phyloP scores from a whole-genome alignment of 306 rosid species.

The Comarum palustre region DNA sequence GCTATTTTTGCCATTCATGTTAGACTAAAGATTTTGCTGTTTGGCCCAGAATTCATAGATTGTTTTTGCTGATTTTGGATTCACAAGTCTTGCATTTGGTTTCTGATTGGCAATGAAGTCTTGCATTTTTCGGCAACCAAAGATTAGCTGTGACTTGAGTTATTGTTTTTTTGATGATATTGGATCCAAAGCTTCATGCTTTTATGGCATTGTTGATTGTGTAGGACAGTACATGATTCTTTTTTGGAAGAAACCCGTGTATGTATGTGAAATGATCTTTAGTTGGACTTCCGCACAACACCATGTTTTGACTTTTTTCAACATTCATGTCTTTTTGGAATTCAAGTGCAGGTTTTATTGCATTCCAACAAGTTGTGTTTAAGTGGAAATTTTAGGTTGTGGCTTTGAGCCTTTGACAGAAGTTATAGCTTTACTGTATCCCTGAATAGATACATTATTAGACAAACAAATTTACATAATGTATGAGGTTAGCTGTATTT shows the following conservation, averaged over 20 bases:
- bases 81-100: neutral
- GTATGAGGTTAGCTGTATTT: neutral
- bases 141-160: neutral
- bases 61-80: neutral
- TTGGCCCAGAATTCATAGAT: neutral
- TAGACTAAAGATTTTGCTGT: neutral
- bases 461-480: neutral
- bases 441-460: neutral
- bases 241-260: neutral
- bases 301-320: neutral
- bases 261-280: neutral
- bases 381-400: neutral
- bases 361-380: neutral
- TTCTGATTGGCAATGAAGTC: neutral
- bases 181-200: slow-evolving; percentile 18
- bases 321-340: neutral
- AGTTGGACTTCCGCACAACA: neutral
- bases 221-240: neutral
- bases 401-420: too few relatives aligned
- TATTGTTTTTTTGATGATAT: neutral
- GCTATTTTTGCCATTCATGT: neutral
- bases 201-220: slow-evolving; percentile 4
- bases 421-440: neutral
- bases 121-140: neutral
- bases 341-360: neutral